A percentile compares a stretch with the other conserved stretches of the same genome.
Conservation (phyloP, 2,329 filamentous ascomycete genomes). For the Metarhizium brunneum region DNA sequence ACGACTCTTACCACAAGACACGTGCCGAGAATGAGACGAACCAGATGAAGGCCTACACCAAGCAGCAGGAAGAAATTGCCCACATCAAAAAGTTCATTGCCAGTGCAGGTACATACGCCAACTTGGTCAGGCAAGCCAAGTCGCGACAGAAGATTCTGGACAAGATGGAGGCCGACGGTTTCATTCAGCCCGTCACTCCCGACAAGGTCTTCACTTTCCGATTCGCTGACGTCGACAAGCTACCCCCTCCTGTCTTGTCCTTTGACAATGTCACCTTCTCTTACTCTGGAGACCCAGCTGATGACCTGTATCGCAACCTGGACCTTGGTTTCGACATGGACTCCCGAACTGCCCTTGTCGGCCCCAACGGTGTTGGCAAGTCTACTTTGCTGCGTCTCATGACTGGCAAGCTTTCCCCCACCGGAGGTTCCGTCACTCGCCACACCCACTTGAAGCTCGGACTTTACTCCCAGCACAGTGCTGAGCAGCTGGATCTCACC, state of each 20-base stretch:
- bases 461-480: slow-evolving; percentile 96
- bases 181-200: slow-evolving; percentile 80
- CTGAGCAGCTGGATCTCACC: slow-evolving; percentile 95
- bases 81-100: slow-evolving; percentile 99
- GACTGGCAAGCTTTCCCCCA: slow-evolving; percentile 89
- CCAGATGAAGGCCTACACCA: slow-evolving; percentile 97
- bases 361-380: slow-evolving; percentile 98
- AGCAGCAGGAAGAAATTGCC: slow-evolving; percentile 97
- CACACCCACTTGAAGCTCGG: slow-evolving; percentile 99
- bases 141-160: slow-evolving; percentile 99
- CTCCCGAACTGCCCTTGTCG: slow-evolving; percentile 91
- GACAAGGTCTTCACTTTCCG: slow-evolving; percentile 95
- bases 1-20: slow-evolving; percentile 96
- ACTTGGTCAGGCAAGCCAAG: slow-evolving; percentile 97
- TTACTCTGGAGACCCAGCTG: slow-evolving; percentile 80
- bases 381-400: slow-evolving; percentile 92
- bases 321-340: slow-evolving; percentile 99
- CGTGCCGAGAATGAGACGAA: slow-evolving; percentile 90
- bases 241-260: slow-evolving; percentile 92
- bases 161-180: slow-evolving; percentile 99
- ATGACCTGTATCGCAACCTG: slow-evolving; percentile 92
- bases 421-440: slow-evolving; percentile 68
- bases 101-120: slow-evolving; percentile 98
- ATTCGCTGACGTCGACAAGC: slow-evolving; percentile 97
- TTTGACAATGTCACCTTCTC: slow-evolving; percentile 98